Evolutionary conservation across 768 basidiomycete genomes (phyloP).

Genomic region (Omphalotus guepiniiformis): DNA sequence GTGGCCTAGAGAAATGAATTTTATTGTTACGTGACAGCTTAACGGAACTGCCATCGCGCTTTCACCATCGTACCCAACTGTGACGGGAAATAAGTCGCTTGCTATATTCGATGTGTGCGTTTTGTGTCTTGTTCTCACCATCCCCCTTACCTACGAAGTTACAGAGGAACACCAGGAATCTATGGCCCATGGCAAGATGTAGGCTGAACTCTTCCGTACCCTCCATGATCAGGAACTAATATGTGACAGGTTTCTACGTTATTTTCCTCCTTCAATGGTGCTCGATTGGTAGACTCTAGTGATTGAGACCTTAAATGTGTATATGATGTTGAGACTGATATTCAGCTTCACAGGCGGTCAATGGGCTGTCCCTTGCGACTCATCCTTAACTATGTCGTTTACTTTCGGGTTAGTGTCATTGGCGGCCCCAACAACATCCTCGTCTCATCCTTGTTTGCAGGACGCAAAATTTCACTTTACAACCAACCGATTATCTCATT

Average conservation of each 20-base stretch:
- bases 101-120: constrained; percentile 74
- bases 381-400: constrained; percentile 53
- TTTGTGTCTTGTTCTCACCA: background rate
- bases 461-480: constrained; percentile 50
- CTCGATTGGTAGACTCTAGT: constrained; percentile 67
- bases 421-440: background rate
- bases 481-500: constrained; percentile 75
- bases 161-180: constrained; percentile 65
- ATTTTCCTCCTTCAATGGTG: constrained; percentile 53
- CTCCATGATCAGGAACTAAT: constrained; percentile 1
- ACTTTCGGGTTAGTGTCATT: constrained; percentile 55
- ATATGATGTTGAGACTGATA: background rate
- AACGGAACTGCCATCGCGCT: constrained; percentile 51
- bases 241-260: constrained; percentile 57
- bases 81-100: constrained; percentile 51
- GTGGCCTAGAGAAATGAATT: background rate
- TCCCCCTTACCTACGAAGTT: constrained; percentile 1
- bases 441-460: constrained; percentile 23
- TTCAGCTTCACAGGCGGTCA: constrained; percentile 43
- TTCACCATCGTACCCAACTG: constrained; percentile 58
- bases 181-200: constrained; percentile 81
- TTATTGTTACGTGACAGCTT: constrained; percentile 35
- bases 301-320: constrained; percentile 21
- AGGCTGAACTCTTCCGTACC: constrained; percentile 15
- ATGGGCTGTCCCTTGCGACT: constrained; percentile 75